These are phyloP conservation scores for Lagerstroemia speciosa DNA, from an alignment of 345 rosid species.

Conservation along the genomic window DNA sequence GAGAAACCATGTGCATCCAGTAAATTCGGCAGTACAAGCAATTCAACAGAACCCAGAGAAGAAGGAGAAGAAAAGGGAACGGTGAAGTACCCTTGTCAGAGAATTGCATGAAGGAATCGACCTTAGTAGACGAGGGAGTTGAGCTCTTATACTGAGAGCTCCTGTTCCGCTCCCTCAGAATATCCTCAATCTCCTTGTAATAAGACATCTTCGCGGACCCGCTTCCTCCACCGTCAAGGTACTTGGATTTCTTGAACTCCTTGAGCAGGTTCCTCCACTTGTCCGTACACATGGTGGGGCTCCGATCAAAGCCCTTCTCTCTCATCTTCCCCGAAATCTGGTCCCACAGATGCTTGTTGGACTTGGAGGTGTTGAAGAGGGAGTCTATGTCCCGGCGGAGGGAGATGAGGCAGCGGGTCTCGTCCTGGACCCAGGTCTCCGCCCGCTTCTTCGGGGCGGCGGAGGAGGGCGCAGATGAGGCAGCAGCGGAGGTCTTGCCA, in stretches of 20 bases:
- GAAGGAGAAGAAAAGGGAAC: background rate
- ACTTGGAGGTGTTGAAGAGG: constrained; percentile 89
- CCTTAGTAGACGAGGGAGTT: constrained; percentile 48
- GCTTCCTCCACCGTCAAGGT: constrained; percentile 38
- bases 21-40: background rate
- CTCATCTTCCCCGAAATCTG: constrained; percentile 86
- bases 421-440: constrained; percentile 99
- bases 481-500: constrained; percentile 18
- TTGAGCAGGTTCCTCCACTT: constrained; percentile 98
- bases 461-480: constrained; percentile 29
- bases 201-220: constrained; percentile 57
- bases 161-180: constrained; percentile 77
- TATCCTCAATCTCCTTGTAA: constrained; percentile 93
- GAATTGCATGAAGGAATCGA: constrained; percentile 81
- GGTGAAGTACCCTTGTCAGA: constrained; percentile 66
- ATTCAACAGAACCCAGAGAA: background rate
- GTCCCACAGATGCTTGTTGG: constrained; percentile 97
- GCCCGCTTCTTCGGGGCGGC: constrained; percentile 88
- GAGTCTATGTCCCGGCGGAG: constrained; percentile 82
- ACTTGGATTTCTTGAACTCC: constrained; percentile 89
- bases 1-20: background rate
- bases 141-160: constrained; percentile 60
- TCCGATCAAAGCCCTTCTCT: constrained; percentile 91
- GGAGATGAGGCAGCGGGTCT: constrained; percentile 71
- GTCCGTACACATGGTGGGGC: constrained; percentile 98